Conservation (phyloP, 768 basidiomycete genomes). For the Lentinula boryana region DNA sequence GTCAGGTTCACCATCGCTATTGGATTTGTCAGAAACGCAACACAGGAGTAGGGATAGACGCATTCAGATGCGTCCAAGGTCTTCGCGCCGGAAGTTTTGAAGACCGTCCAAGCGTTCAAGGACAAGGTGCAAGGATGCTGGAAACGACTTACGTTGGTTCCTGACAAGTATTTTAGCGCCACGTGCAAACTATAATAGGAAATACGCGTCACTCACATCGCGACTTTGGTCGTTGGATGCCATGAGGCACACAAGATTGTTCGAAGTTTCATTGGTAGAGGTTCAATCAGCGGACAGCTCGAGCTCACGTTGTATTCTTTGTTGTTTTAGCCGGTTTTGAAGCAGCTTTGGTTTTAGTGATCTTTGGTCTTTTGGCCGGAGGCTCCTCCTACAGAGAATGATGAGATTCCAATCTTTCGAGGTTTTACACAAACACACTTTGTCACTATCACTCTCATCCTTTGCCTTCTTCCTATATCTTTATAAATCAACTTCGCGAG, state of each 20-base stretch:
- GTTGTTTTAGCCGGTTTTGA: neutral
- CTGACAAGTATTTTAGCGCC: constrained; percentile 2
- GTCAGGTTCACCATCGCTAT: constrained; percentile 44
- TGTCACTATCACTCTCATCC: neutral
- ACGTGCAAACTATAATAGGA: neutral
- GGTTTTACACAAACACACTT: neutral
- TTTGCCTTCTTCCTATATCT: neutral
- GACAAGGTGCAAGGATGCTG: neutral
- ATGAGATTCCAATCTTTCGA: neutral
- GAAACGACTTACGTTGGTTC: constrained; percentile 6
- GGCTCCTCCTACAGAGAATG: neutral
- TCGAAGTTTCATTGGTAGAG: neutral
- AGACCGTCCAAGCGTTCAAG: neutral
- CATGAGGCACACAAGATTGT: neutral
- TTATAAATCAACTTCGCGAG: neutral
- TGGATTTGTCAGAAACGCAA: constrained; percentile 51
- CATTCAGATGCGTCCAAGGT: constrained; percentile 46
- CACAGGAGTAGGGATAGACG: constrained; percentile 55
- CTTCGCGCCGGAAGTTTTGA: constrained; percentile 6
- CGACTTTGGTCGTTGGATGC: neutral
- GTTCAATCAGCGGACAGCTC: neutral
- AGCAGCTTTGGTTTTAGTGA: neutral
- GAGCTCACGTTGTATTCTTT: neutral
- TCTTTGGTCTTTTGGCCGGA: constrained; percentile 3
- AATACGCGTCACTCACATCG: constrained; percentile 5